A percentile compares a stretch with the other conserved stretches of the same genome.
Evolutionary conservation across 306 rosid species (phyloP).

Genomic region (Fagus sylvatica): DNA sequence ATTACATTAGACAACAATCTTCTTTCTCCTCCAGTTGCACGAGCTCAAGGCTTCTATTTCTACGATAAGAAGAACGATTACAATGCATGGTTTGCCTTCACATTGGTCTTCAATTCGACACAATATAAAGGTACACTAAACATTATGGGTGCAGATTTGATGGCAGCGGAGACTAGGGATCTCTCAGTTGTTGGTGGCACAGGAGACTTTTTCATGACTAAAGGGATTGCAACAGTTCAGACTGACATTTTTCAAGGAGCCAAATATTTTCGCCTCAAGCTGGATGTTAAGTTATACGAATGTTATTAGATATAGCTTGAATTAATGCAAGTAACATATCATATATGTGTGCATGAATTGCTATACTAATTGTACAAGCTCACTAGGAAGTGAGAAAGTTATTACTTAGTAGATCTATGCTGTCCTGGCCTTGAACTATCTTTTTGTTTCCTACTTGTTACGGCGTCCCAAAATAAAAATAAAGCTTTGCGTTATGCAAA

Average conservation of each 20-base stretch:
- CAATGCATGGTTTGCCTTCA: conserved; percentile 52
- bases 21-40: conserved; percentile 29
- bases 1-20: conserved; percentile 35
- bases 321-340: too few relatives aligned
- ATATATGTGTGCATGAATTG: too few relatives aligned
- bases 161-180: conserved; percentile 43
- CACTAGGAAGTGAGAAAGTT: too few relatives aligned
- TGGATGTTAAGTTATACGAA: conserved; percentile 52
- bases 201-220: conserved; percentile 53
- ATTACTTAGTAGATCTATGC: too few relatives aligned
- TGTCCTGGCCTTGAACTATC: too few relatives aligned
- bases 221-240: conserved; percentile 46
- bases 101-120: conserved; percentile 54
- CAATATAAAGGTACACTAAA: conserved; percentile 48
- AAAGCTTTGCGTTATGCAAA: too few relatives aligned
- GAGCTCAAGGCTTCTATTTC: conserved; percentile 53
- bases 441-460: too few relatives aligned
- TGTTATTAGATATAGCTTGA: conserved; percentile 12
- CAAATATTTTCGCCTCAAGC: conserved; percentile 46
- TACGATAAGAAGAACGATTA: conserved; percentile 40
- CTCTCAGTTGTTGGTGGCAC: conserved; percentile 58
- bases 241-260: conserved; percentile 31
- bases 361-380: too few relatives aligned
- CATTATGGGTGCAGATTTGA: conserved; percentile 54
- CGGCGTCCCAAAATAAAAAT: too few relatives aligned